Base-by-base conservation (phyloP, 1,284 basidiomycete genomes). In the Sutorius eximius region DNA sequence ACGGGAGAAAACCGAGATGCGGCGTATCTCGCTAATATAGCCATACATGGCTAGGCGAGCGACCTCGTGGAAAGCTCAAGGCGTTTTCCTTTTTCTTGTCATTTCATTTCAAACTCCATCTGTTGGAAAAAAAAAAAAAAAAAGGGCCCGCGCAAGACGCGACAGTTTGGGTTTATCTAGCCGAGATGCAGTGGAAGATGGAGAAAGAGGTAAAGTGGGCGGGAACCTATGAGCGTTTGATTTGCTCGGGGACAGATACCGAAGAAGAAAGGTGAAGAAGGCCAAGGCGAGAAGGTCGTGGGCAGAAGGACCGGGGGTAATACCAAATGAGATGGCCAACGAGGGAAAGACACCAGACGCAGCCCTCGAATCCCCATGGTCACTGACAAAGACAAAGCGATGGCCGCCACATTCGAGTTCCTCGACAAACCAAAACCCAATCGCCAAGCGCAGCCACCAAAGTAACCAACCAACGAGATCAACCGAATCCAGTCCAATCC, bases 21-120 rank as follows among this genome's bases (percentile, higher is more conserved):
- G 45, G 41, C 46, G 43, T 47, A 29, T 48, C 42, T 18, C 24
- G 9, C 53, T 45, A 60, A 45, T 62, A 38, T 63, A 53, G 20
- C 62, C 61, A 53, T 56, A 53, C 65, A 29, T 48, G 61, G 49
- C 27, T 30, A 49, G 36, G 6, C 22, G 7, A 3, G 11, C 18
- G 30, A n/a, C 66, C 67, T 66, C 66, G 57, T 70, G 65, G 66
- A 65, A 63, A 49, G 40, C 59, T 51, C 51, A 34, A 61, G 62
- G 59, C 61, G 24, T 27, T 27, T 27, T 27, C 24, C 24, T 27
- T 27, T 27, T 27, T 24, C 22, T 24, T 24, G 22, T 18, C 29
- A 7, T 36, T 22, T 38, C 16, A 45, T 42, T 24, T 27, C 24
- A 5, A 24, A 42, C 16, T n/a, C 5, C 9, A 37, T 38, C 5